These are phyloP conservation scores for Sistotremastrum niveocremeum DNA, from an alignment of 768 basidiomycete species.

Conservation along the genomic window DNA sequence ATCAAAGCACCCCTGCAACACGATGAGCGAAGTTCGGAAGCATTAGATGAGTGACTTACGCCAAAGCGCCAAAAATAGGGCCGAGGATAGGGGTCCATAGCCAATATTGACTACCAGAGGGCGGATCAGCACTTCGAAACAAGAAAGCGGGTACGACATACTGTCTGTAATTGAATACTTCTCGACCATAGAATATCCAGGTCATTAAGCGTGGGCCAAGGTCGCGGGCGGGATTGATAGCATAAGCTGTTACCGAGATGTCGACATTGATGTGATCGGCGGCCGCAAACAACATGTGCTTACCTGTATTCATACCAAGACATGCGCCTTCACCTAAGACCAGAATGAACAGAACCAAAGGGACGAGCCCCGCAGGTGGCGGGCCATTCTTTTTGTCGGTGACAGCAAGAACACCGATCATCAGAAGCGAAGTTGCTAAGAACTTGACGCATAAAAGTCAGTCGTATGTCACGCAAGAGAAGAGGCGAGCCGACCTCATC, in stretches of 20 bases:
- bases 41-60: too few species aligned
- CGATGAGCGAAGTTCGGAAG: too few species aligned
- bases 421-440: conserved; percentile 38
- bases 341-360: conserved; percentile 40
- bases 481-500: conserved; percentile 20
- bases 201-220: conserved; percentile 56
- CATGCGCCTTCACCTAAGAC: conserved; percentile 45
- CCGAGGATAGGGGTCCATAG: conserved; percentile 56
- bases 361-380: conserved; percentile 35
- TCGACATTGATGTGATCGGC: background rate
- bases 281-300: background rate
- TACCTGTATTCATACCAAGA: conserved; percentile 47
- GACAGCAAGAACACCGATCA: conserved; percentile 38
- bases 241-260: conserved; percentile 26
- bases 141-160: conserved; percentile 10
- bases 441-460: conserved; percentile 23
- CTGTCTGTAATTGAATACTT: conserved; percentile 33
- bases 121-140: too few species aligned
- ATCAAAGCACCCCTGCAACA: conserved; percentile 28
- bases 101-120: conserved; percentile 48
- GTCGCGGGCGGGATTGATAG: conserved; percentile 62
- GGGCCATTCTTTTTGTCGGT: conserved; percentile 40
- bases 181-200: conserved; percentile 53
- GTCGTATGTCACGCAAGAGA: too few species aligned
- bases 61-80: conserved; percentile 43